Conservation (phyloP, 257 asterid species). For the Solanum pinnatisectum region DNA sequence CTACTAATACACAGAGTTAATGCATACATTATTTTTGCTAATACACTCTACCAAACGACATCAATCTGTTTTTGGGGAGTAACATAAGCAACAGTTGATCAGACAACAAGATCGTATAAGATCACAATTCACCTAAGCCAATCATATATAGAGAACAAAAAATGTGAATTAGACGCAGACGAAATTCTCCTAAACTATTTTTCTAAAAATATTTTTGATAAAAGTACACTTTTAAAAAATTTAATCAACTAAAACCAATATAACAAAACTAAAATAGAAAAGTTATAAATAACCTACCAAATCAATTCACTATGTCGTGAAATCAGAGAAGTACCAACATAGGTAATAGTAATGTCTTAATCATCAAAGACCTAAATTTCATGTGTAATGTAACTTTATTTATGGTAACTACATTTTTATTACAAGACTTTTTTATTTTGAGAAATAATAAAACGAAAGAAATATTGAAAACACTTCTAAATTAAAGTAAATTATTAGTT, state of each 20-base stretch:
- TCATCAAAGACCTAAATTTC: background rate
- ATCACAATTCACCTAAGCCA: background rate
- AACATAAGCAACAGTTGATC: background rate
- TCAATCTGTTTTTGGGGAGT: background rate
- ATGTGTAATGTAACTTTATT: background rate
- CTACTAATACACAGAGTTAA: background rate
- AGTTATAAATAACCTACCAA: background rate
- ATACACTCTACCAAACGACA: background rate
- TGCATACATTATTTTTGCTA: too few species aligned
- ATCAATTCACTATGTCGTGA: background rate
- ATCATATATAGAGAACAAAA: too few species aligned
- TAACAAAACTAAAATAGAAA: background rate
- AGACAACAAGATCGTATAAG: background rate
- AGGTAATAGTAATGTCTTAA: background rate
- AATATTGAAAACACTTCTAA: background rate
- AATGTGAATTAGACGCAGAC: rapidly evolving
- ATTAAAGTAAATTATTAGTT: background rate
- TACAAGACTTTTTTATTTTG: background rate
- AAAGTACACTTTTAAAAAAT: background rate
- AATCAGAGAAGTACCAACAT: background rate
- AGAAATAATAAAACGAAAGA: background rate
- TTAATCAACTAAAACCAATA: too few species aligned
- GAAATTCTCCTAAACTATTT: background rate
- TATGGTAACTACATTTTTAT: background rate
- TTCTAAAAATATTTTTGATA: too few species aligned